phyloP scores from a whole-genome alignment of 441 rosid species.

The Eruca vesicaria region DNA sequence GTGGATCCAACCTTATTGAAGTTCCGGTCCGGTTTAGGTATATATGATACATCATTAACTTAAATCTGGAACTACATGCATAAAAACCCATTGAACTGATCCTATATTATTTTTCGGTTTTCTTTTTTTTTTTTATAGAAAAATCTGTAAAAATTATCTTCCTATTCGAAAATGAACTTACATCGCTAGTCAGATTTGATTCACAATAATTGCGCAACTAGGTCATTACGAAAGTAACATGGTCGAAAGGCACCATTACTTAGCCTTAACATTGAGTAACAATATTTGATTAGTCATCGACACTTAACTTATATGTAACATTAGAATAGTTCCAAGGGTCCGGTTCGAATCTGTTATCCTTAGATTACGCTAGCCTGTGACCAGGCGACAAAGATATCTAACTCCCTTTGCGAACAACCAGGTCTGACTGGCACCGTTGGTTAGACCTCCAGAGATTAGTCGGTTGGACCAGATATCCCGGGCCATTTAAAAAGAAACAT shows the following conservation, averaged over 20 bases:
- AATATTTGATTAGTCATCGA: not conserved
- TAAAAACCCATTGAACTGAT: too few species aligned
- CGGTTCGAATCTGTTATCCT: too few species aligned
- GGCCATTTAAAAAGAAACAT: too few species aligned
- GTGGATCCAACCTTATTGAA: not conserved
- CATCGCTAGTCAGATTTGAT: not conserved
- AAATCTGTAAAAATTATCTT: not conserved
- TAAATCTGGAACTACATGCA: too few species aligned
- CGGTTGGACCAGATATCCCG: too few species aligned
- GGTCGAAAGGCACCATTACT: not conserved
- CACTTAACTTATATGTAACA: not conserved
- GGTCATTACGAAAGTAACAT: slow-evolving; percentile 2
- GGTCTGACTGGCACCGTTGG: too few species aligned
- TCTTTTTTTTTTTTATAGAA: not conserved
- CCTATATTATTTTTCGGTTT: not conserved
- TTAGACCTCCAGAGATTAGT: too few species aligned
- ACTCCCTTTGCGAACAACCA: too few species aligned
- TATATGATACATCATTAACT: too few species aligned
- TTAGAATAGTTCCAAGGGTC: too few species aligned
- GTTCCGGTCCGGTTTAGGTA: not conserved
- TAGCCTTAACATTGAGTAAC: not conserved
- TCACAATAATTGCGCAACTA: slow-evolving; percentile 23
- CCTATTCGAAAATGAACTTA: not conserved
- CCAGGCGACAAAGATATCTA: too few species aligned
- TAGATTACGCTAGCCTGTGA: too few species aligned